These are phyloP conservation scores for Penicillium sp. DNA, from an alignment of 2,329 filamentous ascomycete genomes.

Conservation along the genomic window DNA sequence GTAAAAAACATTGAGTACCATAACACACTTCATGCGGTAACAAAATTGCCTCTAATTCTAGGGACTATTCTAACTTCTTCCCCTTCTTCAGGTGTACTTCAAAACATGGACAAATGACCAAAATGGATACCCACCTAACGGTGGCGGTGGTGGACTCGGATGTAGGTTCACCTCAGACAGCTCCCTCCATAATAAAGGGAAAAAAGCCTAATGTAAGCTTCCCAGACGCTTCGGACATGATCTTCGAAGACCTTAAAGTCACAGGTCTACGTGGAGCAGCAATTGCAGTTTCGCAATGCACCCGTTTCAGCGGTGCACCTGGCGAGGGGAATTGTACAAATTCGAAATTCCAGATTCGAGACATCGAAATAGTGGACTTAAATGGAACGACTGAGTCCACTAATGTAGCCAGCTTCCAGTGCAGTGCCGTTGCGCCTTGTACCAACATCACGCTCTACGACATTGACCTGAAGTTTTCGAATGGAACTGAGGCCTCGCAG, in stretches of 20 bases:
- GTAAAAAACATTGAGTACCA: slow-evolving; percentile 53
- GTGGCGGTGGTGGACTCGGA: slow-evolving; percentile 61
- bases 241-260: slow-evolving; percentile 40
- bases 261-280: slow-evolving; percentile 33
- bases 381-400: slow-evolving; percentile 16
- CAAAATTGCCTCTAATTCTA: not conserved
- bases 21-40: slow-evolving; percentile 50
- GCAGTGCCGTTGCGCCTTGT: slow-evolving; percentile 35
- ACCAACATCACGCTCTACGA: slow-evolving; percentile 26
- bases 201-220: not conserved
- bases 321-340: slow-evolving; percentile 47
- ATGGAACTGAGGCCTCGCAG: slow-evolving; percentile 21
- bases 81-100: slow-evolving; percentile 45
- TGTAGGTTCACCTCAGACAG: slow-evolving; percentile 41
- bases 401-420: slow-evolving; percentile 35
- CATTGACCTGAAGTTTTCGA: slow-evolving; percentile 23
- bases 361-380: slow-evolving; percentile 36
- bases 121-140: slow-evolving; percentile 60
- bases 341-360: slow-evolving; percentile 40
- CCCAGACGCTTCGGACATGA: slow-evolving; percentile 40
- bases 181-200: not conserved
- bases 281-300: slow-evolving; percentile 47
- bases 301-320: slow-evolving; percentile 38
- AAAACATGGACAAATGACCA: slow-evolving; percentile 64
- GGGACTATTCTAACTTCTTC: too few species aligned